Base-by-base conservation (phyloP, 495 filamentous ascomycete species). In the Penicillium manginii region DNA sequence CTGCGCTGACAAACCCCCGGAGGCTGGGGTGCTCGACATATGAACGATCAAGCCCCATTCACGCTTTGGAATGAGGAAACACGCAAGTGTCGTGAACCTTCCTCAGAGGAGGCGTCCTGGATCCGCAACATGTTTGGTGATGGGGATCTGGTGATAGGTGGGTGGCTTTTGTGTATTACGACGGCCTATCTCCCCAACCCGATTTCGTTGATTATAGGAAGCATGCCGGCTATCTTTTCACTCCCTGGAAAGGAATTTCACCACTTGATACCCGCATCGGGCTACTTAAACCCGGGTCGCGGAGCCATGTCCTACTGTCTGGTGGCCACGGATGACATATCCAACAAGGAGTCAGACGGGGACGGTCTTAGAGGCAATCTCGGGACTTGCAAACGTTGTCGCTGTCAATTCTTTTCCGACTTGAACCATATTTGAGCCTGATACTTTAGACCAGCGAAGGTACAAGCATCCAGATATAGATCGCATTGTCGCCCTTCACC, bases 201-300 rank as follows among this genome's bases (percentile, higher is more conserved):
- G 18, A 50, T 70, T 50, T 62, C 64, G 42, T 52, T 70, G 18
- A 72, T 67, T n/a, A 26, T 72, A 51, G 62, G 59, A 56, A 58
- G 57, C 53, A 68, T 70, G 64, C 67, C 69, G 4, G 58, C 70
- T 2, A 52, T 55, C 1, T 72, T 72, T 50, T 46, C 63, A n/a
- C 57, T 45, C 2, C 43, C 58, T 6, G 61, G 62, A 11, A 33
- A 33, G 31, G 11, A 5, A 11, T 33, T 5, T 11, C 5, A 33
- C 11, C 31, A 33, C 4, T 11, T 11, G 5, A 33, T 33, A 5
- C 31, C 31, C 4, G 11, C 4, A 11, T 33, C 31, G 4, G 31
- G 31, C 4, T 33, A 33, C 31, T 4, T 11, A 4, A 33, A 33
- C 31, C 31, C 31, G 31, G 31, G 5, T 33, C 11, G 5, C 31